Base-by-base conservation (phyloP, 2,329 filamentous ascomycete genomes). In the Sphaerostilbella broomeana region DNA sequence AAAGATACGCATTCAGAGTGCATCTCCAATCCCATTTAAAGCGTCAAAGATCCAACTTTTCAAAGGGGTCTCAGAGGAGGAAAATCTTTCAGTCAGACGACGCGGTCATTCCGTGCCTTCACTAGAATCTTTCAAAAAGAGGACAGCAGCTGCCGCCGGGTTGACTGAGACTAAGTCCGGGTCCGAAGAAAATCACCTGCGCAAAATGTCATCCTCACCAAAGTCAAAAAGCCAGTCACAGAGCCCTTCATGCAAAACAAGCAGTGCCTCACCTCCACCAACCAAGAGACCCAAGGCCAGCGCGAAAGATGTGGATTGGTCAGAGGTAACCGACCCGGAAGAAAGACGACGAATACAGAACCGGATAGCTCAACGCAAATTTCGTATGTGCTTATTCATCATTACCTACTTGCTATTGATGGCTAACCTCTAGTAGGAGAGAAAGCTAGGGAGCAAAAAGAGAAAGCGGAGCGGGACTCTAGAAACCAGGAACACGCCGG, bases 271-370 rank as follows among this genome's bases (percentile, higher is more conserved):
- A 6, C 51, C 54, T 1, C 48, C 51, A 4, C 56, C 63, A 4
- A 59, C 59, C 4, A 67, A 64, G 40, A 68, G 63, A 40, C 51
- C 57, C 34, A 72, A 66, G 46, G 57, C 65, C 5, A 63, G 52
- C 21, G 34, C 58, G 16, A 72, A 70, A 47, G 64, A 64, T 3
- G 72, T 83, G 47, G 77, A 86, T 61, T 88, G 84, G 84, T 69
- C 74, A 19, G 73, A 80, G 1, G 71, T 87, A 29, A 75, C 73
- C 6, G 81, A 87, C 50, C 80, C 81, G 0, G 78, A 79, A 44
- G 80, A 86, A 62, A 72, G 84, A 54, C 70, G 84, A 46, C 79
- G 81, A 44, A 82, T 87, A 35, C 84, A 88, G 57, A 88, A 88
- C 56, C 75, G 81, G 38, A 74, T 86, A 45, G 83, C 83, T 2